Percentiles rank a stretch among this genome's conserved stretches.
phyloP scores from a whole-genome alignment of 495 filamentous ascomycete species.

The Lineolata rhizophorae region DNA sequence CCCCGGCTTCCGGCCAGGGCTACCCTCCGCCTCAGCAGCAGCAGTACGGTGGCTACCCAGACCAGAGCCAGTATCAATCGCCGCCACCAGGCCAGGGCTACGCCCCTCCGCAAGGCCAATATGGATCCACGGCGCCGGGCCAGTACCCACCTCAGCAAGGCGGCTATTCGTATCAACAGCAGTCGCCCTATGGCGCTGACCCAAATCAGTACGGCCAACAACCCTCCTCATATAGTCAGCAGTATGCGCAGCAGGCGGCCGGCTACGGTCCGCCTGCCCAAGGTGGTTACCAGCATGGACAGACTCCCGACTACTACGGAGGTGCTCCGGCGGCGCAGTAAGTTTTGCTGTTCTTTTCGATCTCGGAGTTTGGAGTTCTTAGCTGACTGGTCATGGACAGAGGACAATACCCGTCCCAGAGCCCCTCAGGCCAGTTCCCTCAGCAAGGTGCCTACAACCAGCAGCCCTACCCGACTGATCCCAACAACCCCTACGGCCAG shows the following conservation, averaged over 20 bases:
- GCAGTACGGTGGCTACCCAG: constrained; percentile 12
- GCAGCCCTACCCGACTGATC: constrained; percentile 9
- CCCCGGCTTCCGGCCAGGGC: constrained; percentile 15
- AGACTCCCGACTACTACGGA: constrained; percentile 12
- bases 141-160: constrained; percentile 11
- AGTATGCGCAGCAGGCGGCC: constrained; percentile 19
- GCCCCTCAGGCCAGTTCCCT: constrained; percentile 6
- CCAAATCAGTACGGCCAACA: constrained; percentile 3
- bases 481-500: constrained; percentile 11
- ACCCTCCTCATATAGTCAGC: constrained; percentile 3
- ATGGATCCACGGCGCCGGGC: constrained; percentile 23
- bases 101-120: constrained; percentile 23
- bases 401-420: constrained; percentile 7
- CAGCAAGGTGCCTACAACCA: constrained; percentile 9
- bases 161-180: constrained; percentile 10
- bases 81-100: too few species aligned
- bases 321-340: constrained; percentile 7
- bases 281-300: constrained; percentile 25
- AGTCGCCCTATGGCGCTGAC: constrained; percentile 9
- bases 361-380: too few species aligned
- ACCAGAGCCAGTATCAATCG: too few species aligned
- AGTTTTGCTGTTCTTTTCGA: too few species aligned
- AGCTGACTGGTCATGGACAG: too few species aligned
- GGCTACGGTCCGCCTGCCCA: constrained; percentile 24
- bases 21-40: constrained; percentile 15